A percentile compares a stretch with the other conserved stretches of the same genome.
Conservation (phyloP, 108 stramenopile genomes). For the Chaetoceros muelleri region DNA sequence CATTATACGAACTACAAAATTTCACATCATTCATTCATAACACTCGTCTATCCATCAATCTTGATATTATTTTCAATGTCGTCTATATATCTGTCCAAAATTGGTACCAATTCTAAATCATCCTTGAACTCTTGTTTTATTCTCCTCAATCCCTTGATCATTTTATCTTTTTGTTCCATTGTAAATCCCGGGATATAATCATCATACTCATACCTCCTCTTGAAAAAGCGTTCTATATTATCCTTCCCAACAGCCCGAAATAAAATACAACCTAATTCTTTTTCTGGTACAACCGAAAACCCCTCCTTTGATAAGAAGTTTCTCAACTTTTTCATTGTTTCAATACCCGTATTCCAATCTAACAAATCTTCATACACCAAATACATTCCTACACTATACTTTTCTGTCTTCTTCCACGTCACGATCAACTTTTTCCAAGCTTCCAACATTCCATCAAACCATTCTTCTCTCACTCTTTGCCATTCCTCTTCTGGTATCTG, state of each 20-base stretch:
- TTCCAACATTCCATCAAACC: constrained; percentile 14
- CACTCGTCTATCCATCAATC: too few relatives aligned
- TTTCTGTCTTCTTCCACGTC: constrained; percentile 31
- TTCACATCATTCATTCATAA: too few relatives aligned
- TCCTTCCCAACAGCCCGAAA: constrained; percentile 14
- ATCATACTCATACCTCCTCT: constrained; percentile 4
- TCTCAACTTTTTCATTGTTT: constrained; percentile 17
- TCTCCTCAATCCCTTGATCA: constrained; percentile 11
- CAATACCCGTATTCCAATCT: constrained; percentile 19
- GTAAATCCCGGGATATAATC: constrained; percentile 37
- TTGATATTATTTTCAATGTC: constrained; percentile 5
- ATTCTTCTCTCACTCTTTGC: constrained; percentile 38
- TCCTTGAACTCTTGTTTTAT: constrained; percentile 7
- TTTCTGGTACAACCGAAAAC: constrained; percentile 28
- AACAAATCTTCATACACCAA: constrained; percentile 34
- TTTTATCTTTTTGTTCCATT: constrained; percentile 16
- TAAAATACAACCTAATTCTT: constrained; percentile 40
- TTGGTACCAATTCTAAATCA: constrained; percentile 13
- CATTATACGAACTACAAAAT: too few relatives aligned
- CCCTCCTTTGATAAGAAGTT: constrained; percentile 22
- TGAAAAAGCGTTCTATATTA: constrained; percentile 10
- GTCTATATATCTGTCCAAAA: constrained; percentile 3
- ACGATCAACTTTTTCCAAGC: constrained; percentile 31
- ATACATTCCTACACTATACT: constrained; percentile 31
- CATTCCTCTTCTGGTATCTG: constrained; percentile 29